Conservation (phyloP, 139 green algal species). For the Micractinium conductrix region DNA sequence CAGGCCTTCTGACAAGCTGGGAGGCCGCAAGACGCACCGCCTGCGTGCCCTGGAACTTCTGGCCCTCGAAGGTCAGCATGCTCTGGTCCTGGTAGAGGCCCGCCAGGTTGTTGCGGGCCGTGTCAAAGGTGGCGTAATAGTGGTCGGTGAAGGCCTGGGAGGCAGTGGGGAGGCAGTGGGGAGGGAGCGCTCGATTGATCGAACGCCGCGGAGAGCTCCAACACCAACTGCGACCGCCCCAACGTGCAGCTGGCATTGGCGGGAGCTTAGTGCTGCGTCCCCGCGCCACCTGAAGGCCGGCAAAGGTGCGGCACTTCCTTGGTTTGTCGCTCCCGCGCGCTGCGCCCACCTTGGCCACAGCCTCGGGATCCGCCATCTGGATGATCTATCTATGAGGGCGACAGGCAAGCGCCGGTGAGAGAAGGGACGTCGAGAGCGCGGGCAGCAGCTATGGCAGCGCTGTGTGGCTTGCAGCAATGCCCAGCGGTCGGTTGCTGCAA, state of each 20-base stretch:
- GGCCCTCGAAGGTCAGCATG: slow-evolving; percentile 89
- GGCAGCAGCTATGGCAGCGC: no score
- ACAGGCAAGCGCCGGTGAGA: neutral
- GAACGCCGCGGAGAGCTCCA: no score
- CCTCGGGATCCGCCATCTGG: slow-evolving; percentile 43
- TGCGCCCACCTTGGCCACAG: slow-evolving; percentile 42
- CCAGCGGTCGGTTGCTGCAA: no score
- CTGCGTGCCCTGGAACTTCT: slow-evolving; percentile 77
- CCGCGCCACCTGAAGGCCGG: no score
- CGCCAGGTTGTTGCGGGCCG: slow-evolving; percentile 71
- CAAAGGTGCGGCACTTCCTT: neutral
- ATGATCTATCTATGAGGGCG: no score
- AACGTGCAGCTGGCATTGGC: no score
- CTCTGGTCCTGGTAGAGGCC: slow-evolving; percentile 87
- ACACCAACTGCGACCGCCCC: no score
- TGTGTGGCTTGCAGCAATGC: no score
- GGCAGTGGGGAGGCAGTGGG: neutral
- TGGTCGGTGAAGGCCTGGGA: slow-evolving; percentile 92
- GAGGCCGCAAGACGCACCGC: slow-evolving; percentile 25
- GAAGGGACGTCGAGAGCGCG: no score
- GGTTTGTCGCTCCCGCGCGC: no score
- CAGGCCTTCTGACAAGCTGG: neutral
- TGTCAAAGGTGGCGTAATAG: slow-evolving; percentile 96
- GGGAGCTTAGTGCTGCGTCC: no score
- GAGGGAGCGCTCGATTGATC: neutral